A percentile compares a stretch with the other conserved stretches of the same genome.
phyloP scores from a whole-genome alignment of 805 yeast genomes.

The Komagataella mondaviorum region DNA sequence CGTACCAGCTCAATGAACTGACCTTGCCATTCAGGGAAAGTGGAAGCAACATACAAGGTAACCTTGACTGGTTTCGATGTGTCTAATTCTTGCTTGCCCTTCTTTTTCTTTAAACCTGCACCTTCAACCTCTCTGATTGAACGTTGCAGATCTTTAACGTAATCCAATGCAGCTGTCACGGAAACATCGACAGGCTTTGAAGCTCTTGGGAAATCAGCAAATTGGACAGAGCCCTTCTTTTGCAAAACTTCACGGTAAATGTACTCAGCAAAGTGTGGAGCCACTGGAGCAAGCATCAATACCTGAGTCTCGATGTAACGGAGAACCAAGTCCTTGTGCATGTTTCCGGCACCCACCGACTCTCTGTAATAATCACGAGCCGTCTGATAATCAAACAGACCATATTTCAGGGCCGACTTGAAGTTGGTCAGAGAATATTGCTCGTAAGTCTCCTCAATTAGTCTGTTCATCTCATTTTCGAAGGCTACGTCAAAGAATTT shows the following conservation, averaged over 20 bases:
- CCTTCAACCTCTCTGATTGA: slow-evolving; percentile 91
- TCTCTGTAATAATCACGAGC: slow-evolving; percentile 97
- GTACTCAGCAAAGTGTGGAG: slow-evolving; percentile 93
- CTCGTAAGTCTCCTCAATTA: slow-evolving; percentile 61
- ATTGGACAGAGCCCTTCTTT: slow-evolving; percentile 53
- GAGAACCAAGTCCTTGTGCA: slow-evolving; percentile 75
- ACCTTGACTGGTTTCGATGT: slow-evolving; percentile 58
- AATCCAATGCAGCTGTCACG: slow-evolving; percentile 56
- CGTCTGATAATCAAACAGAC: slow-evolving; percentile 87
- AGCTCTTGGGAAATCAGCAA: slow-evolving; percentile 72
- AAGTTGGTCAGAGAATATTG: slow-evolving; percentile 64
- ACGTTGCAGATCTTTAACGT: slow-evolving; percentile 68
- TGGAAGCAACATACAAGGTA: slow-evolving; percentile 57
- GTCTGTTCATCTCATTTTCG: slow-evolving; percentile 82
- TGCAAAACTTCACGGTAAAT: slow-evolving; percentile 74
- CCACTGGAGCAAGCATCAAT: slow-evolving; percentile 76
- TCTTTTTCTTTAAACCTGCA: slow-evolving; percentile 70
- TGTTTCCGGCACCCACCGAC: slow-evolving; percentile 30
- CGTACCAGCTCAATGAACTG: slow-evolving; percentile 55
- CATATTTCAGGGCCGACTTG: slow-evolving; percentile 81
- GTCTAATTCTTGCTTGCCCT: slow-evolving; percentile 69
- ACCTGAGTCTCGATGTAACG: slow-evolving; percentile 82
- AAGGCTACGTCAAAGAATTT: slow-evolving; percentile 79
- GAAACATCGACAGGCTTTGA: slow-evolving; percentile 48
- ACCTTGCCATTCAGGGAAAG: slow-evolving; percentile 68